Percentiles rank a stretch among this genome's conserved stretches.
phyloP scores from a whole-genome alignment of 805 yeast genomes.

The Lipomyces kockii region DNA sequence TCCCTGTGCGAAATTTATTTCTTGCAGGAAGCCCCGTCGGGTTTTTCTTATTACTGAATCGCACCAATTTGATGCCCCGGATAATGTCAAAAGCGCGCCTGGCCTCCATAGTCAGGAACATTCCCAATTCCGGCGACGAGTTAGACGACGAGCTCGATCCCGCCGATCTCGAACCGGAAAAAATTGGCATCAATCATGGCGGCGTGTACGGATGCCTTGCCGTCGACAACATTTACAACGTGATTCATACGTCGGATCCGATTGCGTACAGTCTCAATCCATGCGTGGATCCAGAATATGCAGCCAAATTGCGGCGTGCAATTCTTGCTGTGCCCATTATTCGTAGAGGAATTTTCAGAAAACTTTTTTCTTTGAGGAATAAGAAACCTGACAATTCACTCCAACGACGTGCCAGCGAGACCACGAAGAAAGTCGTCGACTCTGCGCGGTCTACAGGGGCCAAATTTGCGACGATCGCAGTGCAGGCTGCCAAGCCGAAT shows the following conservation, averaged over 20 bases:
- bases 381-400: conserved; percentile 8
- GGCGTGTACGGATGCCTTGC: conserved; percentile 57
- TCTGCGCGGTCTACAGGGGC: conserved; percentile 9
- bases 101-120: conserved; percentile 3
- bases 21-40: conserved; percentile 89
- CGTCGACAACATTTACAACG: conserved; percentile 72
- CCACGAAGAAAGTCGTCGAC: background rate
- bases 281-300: conserved; percentile 54
- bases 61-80: conserved; percentile 42
- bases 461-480: conserved; percentile 9
- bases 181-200: conserved; percentile 61
- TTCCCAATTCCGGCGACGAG: conserved; percentile 3
- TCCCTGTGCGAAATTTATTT: conserved; percentile 75
- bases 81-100: conserved; percentile 16
- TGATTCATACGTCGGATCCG: conserved; percentile 90
- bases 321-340: conserved; percentile 38
- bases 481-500: conserved; percentile 20
- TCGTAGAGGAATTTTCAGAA: conserved; percentile 14
- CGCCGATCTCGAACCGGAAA: conserved; percentile 47
- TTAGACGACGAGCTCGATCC: conserved; percentile 1
- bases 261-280: conserved; percentile 90
- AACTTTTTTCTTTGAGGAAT: conserved; percentile 8
- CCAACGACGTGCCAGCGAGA: conserved; percentile 10
- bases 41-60: conserved; percentile 55
- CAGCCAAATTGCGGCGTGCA: conserved; percentile 41